A percentile compares a stretch with the other conserved stretches of the same genome.
phyloP scores from a whole-genome alignment of 75 land plant genomes.

The Selaginella moellendorffii region DNA sequence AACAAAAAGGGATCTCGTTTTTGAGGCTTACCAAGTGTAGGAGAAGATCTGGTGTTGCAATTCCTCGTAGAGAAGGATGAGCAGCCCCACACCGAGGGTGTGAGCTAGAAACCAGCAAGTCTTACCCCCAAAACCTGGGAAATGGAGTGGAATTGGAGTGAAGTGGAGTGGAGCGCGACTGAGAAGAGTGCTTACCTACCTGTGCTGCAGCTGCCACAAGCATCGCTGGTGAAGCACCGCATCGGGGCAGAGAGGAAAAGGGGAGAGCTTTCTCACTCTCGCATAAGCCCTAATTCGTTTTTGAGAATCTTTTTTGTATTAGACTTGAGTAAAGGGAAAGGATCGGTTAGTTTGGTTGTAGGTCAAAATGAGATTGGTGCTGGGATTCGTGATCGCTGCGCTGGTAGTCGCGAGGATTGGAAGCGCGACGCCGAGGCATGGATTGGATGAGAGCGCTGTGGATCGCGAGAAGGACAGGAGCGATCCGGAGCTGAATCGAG shows the following conservation, averaged over 20 bases:
- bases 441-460: neutral
- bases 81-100: neutral
- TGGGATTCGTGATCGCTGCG: neutral
- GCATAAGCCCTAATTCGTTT: too few relatives aligned
- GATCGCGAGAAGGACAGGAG: neutral
- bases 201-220: too few relatives aligned
- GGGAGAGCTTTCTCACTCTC: too few relatives aligned
- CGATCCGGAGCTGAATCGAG: neutral
- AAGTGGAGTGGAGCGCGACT: too few relatives aligned
- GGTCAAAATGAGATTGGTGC: neutral
- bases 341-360: neutral
- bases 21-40: neutral
- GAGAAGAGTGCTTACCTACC: too few relatives aligned
- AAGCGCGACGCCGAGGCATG: neutral
- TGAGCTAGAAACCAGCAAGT: neutral
- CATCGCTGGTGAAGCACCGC: too few relatives aligned
- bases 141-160: too few relatives aligned
- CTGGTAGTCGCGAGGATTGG: neutral
- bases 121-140: neutral
- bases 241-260: too few relatives aligned
- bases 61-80: neutral
- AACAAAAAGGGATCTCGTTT: neutral
- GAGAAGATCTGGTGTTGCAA: neutral
- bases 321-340: too few relatives aligned
- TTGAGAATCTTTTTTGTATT: too few relatives aligned